A percentile compares a stretch with the other conserved stretches of the same genome.
Conservation (phyloP, 768 basidiomycete species). For the Crepidotus variabilis region DNA sequence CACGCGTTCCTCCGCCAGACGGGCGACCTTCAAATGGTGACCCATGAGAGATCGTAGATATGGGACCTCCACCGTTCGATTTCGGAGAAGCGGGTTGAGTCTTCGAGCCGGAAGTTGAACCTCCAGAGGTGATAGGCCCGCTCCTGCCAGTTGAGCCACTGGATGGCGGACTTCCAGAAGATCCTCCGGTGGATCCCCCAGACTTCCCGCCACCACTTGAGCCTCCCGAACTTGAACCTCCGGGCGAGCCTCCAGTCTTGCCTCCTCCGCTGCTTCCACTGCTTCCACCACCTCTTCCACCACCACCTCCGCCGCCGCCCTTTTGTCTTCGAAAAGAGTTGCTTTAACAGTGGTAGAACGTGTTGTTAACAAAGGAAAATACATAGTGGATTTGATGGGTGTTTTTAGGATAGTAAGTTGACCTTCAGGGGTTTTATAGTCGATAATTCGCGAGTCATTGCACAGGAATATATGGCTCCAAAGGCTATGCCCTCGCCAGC, state of each 20-base stretch:
- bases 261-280: not conserved
- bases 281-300: not conserved
- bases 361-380: not conserved
- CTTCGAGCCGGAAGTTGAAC: not conserved
- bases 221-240: not conserved
- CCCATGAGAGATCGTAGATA: conserved; percentile 34
- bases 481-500: too few species aligned
- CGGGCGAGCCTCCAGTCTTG: not conserved
- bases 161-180: not conserved
- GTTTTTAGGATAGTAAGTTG: too few species aligned
- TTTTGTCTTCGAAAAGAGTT: not conserved
- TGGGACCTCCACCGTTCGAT: not conserved
- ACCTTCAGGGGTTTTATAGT: too few species aligned
- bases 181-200: not conserved
- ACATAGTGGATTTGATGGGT: too few species aligned
- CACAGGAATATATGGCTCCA: too few species aligned
- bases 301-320: not conserved
- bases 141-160: not conserved
- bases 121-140: not conserved
- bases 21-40: conserved; percentile 39
- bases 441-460: too few species aligned
- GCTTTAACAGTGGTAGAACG: not conserved
- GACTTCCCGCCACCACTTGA: not conserved
- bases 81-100: not conserved
- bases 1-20: conserved; percentile 46